Evolutionary conservation across 129 eudicot species (phyloP), one percentile per base, ranked within the genome.

Genomic region (Artemisia argyi): DNA sequence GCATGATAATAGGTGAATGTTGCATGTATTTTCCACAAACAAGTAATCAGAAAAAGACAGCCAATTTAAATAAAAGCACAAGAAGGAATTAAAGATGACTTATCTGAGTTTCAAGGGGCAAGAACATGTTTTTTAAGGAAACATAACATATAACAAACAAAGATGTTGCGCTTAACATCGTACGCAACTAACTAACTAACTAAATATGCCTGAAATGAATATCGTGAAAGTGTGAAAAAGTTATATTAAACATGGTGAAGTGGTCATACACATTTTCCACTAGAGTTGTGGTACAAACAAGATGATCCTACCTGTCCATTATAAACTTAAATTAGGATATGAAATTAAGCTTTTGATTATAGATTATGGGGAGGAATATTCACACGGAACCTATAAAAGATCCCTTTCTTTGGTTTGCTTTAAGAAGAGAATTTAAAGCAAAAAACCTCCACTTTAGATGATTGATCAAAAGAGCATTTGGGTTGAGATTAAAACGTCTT

Each of bases 11-110:
- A 51, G 56, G 77, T 78, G 81, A 71, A 71, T 78, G 77, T 30
- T 78, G 82, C 32, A 78, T 78, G 82, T 63, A 46, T 53, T 71
- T 78, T 78, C 82, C 82, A 78, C 77, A 71, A 71, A 77, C 71
- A 62, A 62, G 67, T 42, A 71, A 78, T 71, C 35, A 46, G 77
- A 78, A 71, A 62, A 71, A 63, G 81, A 71, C 77, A 71, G 46
- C 72, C 81, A 78, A 62, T 54, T 47, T 49, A 42, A 35, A 56
- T 28, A 17, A 76, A 57, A 58, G 62, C 46, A 24, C 8, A 51
- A 56, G 22, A 24, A 65, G 30, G 68, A 57, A 54, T 39, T 6
- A 69, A 47, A 61, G 26, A 65, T 54, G 28, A 12, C 79, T 18
- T 42, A 75, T 66, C 67, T 47, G 11, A 55, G 44, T 54, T 53